phyloP scores from a whole-genome alignment of 2,329 filamentous ascomycete species.

The Aspergillus japonicus region DNA sequence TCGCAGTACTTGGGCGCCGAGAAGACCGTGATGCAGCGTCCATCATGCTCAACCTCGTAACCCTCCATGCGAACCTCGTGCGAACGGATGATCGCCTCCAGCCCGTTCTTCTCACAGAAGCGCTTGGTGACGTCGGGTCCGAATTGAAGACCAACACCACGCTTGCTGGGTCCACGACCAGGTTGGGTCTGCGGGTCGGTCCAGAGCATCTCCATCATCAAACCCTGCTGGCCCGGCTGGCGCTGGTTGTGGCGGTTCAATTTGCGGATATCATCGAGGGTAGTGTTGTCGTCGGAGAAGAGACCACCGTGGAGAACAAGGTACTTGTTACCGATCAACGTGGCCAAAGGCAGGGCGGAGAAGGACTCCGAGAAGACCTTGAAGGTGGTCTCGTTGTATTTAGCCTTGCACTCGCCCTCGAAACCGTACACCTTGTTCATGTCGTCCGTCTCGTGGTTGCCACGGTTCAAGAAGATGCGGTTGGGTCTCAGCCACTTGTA shows the following conservation, averaged over 20 bases:
- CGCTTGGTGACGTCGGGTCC: conserved; percentile 93
- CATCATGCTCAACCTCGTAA: conserved; percentile 97
- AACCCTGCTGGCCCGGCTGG: conserved; percentile 85
- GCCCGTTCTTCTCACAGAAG: conserved; percentile 93
- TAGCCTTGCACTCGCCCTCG: conserved; percentile 96
- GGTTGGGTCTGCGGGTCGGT: conserved; percentile 87
- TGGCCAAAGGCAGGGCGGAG: conserved; percentile 87
- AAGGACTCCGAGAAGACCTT: conserved; percentile 98
- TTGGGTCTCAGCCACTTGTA: conserved; percentile 94
- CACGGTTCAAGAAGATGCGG: conserved; percentile 91
- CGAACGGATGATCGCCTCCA: conserved; percentile 92
- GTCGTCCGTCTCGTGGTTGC: conserved; percentile 98
- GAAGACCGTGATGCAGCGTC: conserved; percentile 96
- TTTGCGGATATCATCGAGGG: conserved; percentile 90
- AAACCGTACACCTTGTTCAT: conserved; percentile 99
- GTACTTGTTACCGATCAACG: conserved; percentile 85
- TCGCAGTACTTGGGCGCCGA: conserved; percentile 97
- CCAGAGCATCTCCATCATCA: conserved; percentile 99
- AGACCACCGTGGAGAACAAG: conserved; percentile 91
- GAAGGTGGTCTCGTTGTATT: conserved; percentile 95
- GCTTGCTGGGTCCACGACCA: conserved; percentile 90
- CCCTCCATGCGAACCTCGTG: conserved; percentile 99
- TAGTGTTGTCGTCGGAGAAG: conserved; percentile 90
- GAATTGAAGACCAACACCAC: conserved; percentile 94
- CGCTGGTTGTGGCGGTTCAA: conserved; percentile 85